Base-by-base conservation (phyloP, 345 rosid genomes). In the Leavenworthia alabamica region DNA sequence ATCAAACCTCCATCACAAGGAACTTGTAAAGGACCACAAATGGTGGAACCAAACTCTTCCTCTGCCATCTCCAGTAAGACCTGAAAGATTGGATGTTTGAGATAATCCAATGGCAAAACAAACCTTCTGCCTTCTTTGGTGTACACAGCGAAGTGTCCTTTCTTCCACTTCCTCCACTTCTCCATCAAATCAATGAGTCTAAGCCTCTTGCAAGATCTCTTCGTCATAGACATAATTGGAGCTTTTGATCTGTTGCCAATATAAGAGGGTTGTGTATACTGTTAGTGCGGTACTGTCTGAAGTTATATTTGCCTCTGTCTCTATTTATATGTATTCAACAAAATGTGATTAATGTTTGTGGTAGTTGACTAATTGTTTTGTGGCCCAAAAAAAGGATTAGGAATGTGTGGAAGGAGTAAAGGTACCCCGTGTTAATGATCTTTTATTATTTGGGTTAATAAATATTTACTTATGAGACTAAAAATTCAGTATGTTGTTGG, bases 1-100 rank as follows among this genome's bases (percentile, higher is more conserved):
- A 76, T 63, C 41, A 82, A 53, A 35, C 77, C 66, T 72, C 81
- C 78, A 45, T 76, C 78, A 22, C 82, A 82, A 37, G 87, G 84
- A 55, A 82, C 79, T 56, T 74, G 69, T 3, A 82, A 46, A 10
- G 87, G 87, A 15, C 87, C 81, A 59, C 73, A 57, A 22, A 64
- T 60, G 3, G 72, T 63, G 6, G 75, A 68, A 28, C 78, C 84
- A 23, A 79, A 79, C 62, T 79, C 82, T 47, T 82, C 82, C 69
- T 71, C 76, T 6, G 83, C 83, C 84, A 80, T 80, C 64, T 82
- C 79, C 51, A 78, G 17, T 8, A 80, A 35, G 3, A 76, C 84
- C 64, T 73, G 73, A 64, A 80, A 80, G 61, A 82, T 80, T 8
- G 84, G 83, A 49, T 82, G 82, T 39, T 78, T 78, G 63, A 80